These are phyloP conservation scores for Hypomyces perniciosus DNA, from an alignment of 2,329 filamentous ascomycete species.

Conservation along the genomic window DNA sequence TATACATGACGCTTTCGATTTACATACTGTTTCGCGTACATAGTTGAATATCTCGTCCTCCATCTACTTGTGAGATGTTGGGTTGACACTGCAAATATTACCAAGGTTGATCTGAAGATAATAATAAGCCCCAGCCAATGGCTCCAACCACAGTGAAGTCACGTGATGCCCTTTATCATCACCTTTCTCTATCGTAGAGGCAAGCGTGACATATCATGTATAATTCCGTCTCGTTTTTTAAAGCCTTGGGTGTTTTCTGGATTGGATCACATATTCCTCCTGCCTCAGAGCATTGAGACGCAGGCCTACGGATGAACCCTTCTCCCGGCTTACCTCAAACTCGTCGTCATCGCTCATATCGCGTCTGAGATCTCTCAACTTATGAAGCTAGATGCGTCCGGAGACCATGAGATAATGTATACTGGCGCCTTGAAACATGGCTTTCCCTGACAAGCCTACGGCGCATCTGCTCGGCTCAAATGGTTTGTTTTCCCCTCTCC, in stretches of 20 bases:
- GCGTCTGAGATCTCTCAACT: background rate
- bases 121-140: too few species aligned
- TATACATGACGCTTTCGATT: background rate
- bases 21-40: constrained; percentile 3
- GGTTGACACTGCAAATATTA: background rate
- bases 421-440: constrained; percentile 28
- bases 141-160: too few species aligned
- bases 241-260: background rate
- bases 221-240: background rate
- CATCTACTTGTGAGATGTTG: background rate
- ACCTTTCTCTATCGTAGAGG: background rate
- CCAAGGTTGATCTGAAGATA: background rate
- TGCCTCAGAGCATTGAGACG: too few species aligned
- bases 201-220: too few species aligned
- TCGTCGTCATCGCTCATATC: background rate
- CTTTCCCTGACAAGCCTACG: constrained; percentile 43
- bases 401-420: constrained; percentile 17
- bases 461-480: constrained; percentile 54
- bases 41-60: background rate
- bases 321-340: background rate
- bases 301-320: background rate
- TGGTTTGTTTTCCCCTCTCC: constrained; percentile 34
- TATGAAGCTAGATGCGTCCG: background rate
- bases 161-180: too few species aligned
- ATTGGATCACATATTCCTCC: too few species aligned